Evolutionary conservation across 164 flowering plant genomes (phyloP), one percentile per base, ranked within the genome.

Genomic region (Chloranthus sessilifolius): DNA sequence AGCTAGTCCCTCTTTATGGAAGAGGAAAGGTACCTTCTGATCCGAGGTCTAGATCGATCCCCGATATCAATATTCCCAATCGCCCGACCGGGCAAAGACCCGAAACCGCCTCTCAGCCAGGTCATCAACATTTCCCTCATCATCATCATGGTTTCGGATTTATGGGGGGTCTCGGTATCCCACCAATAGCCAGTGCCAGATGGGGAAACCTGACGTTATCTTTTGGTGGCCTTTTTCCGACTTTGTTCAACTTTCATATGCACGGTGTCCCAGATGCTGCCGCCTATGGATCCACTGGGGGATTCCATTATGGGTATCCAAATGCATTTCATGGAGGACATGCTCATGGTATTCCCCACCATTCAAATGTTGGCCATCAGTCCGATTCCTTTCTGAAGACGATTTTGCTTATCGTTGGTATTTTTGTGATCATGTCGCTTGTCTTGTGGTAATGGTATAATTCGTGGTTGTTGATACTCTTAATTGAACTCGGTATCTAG

Each of bases 21-120:
- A 71, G 88, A 50, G 95, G 95, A 15, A 80, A 78, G 63, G 53
- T 61, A 0, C 52, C 66, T 1, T 48, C 75, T 0, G 88, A 85
- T 52, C 95, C 90, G 1, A 64, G 95, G 52, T 75, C 79, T 0
- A 85, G 71, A 53, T 72, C 87, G 0, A 61, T 73, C 41, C 85
- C 87, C 10, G 85, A 80, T 1, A 46, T 75, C 38, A 54, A 78
- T 5, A 76, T 82, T 36, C 95, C 89, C 4, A 56, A 66, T 44
- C 83, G 90, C 5, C 95, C 95, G 0, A 25, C 75, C 12, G 94
- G 85, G 29, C 94, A 82, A 59, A 67, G 94, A 53, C 94, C 89
- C 0, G 73, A 78, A 66, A 85, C 94, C 1, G 88, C 84, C 12
- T 70, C 81, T 25, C 68, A 55, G 11, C 71, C 81, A 1, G 69